Base-by-base conservation (phyloP, 805 yeast genomes). In the Metschnikowia amazonensis region DNA sequence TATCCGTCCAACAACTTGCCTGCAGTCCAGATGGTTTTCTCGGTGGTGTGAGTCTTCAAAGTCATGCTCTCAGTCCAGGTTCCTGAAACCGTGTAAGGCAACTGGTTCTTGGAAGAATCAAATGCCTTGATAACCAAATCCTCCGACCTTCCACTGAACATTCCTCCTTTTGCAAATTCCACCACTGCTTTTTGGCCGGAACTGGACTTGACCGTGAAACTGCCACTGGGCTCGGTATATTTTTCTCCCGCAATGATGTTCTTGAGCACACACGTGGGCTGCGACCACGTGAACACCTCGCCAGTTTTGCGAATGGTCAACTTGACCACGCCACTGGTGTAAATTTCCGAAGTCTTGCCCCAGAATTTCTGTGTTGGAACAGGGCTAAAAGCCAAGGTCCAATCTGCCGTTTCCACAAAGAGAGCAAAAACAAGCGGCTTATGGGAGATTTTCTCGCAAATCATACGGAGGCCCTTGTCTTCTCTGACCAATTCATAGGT, bases 171-270 rank as follows among this genome's bases (percentile, higher is more conserved):
- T 48, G 88, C 84, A 69, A 87, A 94, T 42, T 79, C 84, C 16
- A 87, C 81, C 2, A 76, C 73, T 0, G 96, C 87, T 50, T 73
- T 79, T 33, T 75, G 72, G 0, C 95, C 95, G n/a, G 69, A 70
- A 2, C 88, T 79, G 2, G 89, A 79, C 37, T 77, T 75, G 2
- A 94, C 73, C 0, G 83, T 79, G 49, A 88, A 72, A 2, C 81
- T 65, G 14, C 87, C 82, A 2, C 76, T 72, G 1, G 99, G 99
- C 60, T 94, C 99, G 11, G 88, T 74, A 63, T 90, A 94, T 62
- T 89, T 86, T 58, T 94, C 99, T 21, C 99, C 98, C 1, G 97
- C 96, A 57, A 94, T 81, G 38, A 94, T 75, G 60, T 92, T 92
- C 57, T 92, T 84, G 56, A 94, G 67, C 56, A 87, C 75, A 0